Conservation (phyloP, 768 basidiomycete genomes). For the Mycena belliarum region DNA sequence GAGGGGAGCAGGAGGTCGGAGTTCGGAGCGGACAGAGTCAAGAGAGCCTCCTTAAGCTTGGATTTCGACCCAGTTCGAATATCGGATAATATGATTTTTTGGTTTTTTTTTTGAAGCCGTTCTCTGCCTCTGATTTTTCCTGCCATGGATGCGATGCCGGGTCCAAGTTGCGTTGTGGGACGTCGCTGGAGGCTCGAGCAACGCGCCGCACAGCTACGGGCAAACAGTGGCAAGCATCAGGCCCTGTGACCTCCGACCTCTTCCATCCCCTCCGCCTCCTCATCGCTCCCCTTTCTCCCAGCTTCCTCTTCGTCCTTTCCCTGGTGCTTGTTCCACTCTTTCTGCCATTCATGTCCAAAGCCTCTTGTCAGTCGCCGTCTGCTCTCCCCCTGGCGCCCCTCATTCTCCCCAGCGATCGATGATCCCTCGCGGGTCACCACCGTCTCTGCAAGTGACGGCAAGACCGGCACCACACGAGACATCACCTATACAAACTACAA, state of each 20-base stretch:
- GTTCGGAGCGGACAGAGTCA: too few relatives aligned
- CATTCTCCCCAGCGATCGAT: constrained; percentile 57
- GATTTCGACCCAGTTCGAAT: too few relatives aligned
- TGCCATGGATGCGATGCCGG: too few relatives aligned
- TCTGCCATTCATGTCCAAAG: constrained; percentile 18
- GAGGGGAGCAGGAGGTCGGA: background rate
- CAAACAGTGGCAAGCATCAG: too few relatives aligned
- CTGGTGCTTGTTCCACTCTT: background rate
- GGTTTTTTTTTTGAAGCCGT: too few relatives aligned
- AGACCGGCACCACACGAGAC: constrained; percentile 83
- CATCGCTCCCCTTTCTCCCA: constrained; percentile 17
- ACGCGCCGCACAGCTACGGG: too few relatives aligned
- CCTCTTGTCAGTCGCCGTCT: constrained; percentile 35
- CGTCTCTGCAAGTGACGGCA: constrained; percentile 94
- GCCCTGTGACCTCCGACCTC: too few relatives aligned
- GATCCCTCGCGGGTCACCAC: constrained; percentile 97
- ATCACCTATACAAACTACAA: constrained; percentile 97
- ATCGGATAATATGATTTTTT: too few relatives aligned
- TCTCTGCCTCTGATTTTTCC: too few relatives aligned
- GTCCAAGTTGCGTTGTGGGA: too few relatives aligned
- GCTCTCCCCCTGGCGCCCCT: background rate
- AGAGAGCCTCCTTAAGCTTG: too few relatives aligned
- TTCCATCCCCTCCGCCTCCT: background rate
- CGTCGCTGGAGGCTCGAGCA: too few relatives aligned
- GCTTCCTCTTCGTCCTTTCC: constrained; percentile 3